These are phyloP conservation scores for Atractiella rhizophila DNA, from an alignment of 768 basidiomycete genomes.

Conservation along the genomic window DNA sequence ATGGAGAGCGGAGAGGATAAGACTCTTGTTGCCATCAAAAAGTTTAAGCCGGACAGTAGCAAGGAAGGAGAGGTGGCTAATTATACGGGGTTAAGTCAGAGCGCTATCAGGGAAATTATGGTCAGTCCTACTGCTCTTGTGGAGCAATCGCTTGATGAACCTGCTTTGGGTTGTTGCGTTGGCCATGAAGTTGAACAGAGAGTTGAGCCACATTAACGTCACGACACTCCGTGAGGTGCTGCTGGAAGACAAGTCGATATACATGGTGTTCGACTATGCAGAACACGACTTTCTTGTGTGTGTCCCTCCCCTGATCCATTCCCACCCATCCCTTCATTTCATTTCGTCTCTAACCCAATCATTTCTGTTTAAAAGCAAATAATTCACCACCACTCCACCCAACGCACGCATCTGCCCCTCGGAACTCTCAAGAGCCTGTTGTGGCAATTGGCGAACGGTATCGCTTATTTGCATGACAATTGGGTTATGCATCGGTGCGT, in stretches of 20 bases:
- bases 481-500: slow-evolving; percentile 94
- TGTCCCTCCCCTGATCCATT: not conserved
- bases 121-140: slow-evolving; percentile 31
- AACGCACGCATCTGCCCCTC: slow-evolving; percentile 46
- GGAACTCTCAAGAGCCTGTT: slow-evolving; percentile 75
- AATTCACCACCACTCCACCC: slow-evolving; percentile 87
- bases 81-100: slow-evolving; percentile 94
- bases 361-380: slow-evolving; percentile 45
- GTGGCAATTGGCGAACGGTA: slow-evolving; percentile 80
- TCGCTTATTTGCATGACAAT: slow-evolving; percentile 76
- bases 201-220: slow-evolving; percentile 71
- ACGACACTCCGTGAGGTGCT: slow-evolving; percentile 82
- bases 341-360: not conserved
- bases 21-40: slow-evolving; percentile 95
- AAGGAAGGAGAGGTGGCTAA: slow-evolving; percentile 69
- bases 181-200: slow-evolving; percentile 44
- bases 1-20: no score
- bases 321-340: not conserved
- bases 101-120: slow-evolving; percentile 86
- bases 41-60: slow-evolving; percentile 99
- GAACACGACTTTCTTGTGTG: slow-evolving; percentile 91
- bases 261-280: slow-evolving; percentile 98
- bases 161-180: not conserved
- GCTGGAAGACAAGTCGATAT: slow-evolving; percentile 90
- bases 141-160: slow-evolving; percentile 5